Evolutionary conservation across 129 eudicot genomes (phyloP).

Genomic region (Logfia minima): DNA sequence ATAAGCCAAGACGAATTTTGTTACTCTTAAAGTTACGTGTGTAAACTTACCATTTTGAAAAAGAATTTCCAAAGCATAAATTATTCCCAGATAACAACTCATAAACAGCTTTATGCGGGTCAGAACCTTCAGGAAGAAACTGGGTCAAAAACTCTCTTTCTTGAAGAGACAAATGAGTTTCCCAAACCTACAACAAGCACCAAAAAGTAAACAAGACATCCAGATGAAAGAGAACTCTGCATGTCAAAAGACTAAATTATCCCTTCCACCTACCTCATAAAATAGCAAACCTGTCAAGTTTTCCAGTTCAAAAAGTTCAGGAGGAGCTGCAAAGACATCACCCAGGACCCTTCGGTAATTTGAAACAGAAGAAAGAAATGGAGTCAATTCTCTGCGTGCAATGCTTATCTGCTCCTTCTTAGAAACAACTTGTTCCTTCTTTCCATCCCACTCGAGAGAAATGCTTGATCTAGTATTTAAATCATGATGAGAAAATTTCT

Average conservation of each 20-base stretch:
- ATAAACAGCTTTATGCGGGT: conserved; percentile 52
- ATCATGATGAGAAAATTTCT: conserved; percentile 46
- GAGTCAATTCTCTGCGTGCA: conserved; percentile 54
- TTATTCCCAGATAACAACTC: conserved; percentile 72
- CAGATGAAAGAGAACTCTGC: conserved; percentile 9
- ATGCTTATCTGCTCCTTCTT: conserved; percentile 85
- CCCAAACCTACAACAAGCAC: conserved; percentile 68
- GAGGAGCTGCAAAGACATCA: conserved; percentile 71
- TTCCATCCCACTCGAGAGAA: conserved; percentile 84
- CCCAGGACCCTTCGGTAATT: conserved; percentile 48
- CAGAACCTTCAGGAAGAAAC: conserved; percentile 67
- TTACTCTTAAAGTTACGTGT: conserved; percentile 11
- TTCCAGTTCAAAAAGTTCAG: conserved; percentile 58
- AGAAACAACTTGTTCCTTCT: conserved; percentile 64
- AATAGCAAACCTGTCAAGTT: conserved; percentile 60
- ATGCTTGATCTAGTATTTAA: conserved; percentile 51
- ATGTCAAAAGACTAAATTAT: not conserved
- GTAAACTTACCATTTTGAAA: conserved; percentile 58
- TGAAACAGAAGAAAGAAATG: conserved; percentile 44
- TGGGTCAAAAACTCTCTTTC: conserved; percentile 74
- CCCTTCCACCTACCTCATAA: conserved; percentile 59
- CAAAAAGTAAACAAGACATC: conserved; percentile 17
- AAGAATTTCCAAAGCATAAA: conserved; percentile 79
- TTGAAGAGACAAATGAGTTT: conserved; percentile 57
- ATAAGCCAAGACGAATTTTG: not conserved